Percentiles rank a stretch among this genome's conserved stretches.
phyloP scores from a whole-genome alignment of 805 yeast genomes.

The Candida tallmaniae region DNA sequence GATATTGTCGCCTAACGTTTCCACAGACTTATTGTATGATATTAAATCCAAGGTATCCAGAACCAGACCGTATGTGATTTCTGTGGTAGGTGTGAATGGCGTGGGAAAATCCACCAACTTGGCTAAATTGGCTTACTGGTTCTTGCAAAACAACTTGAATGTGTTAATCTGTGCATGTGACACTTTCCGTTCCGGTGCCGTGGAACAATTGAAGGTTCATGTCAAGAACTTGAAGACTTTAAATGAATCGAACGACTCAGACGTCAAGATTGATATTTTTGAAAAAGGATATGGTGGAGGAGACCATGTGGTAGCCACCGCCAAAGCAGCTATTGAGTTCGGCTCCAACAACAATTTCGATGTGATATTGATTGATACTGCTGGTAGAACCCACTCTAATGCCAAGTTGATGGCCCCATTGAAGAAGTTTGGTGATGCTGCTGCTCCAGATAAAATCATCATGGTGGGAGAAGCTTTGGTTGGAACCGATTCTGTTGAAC shows the following conservation, averaged over 20 bases:
- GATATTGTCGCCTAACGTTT: conserved; percentile 85
- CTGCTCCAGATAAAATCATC: conserved; percentile 91
- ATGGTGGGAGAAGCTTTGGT: conserved; percentile 99
- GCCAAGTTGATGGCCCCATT: conserved; percentile 92
- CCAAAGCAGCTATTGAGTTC: conserved; percentile 80
- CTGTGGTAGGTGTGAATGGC: conserved; percentile 97
- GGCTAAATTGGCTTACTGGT: conserved; percentile 94
- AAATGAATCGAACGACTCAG: conserved; percentile 45
- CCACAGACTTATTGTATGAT: conserved; percentile 80
- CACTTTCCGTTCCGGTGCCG: conserved; percentile 97
- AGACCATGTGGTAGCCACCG: conserved; percentile 88
- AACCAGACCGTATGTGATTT: conserved; percentile 79
- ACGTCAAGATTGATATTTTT: conserved; percentile 63
- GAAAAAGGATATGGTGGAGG: conserved; percentile 97
- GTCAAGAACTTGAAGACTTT: conserved; percentile 76
- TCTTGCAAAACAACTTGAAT: conserved; percentile 79
- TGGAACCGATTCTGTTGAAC: conserved; percentile 95
- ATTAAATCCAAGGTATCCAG: conserved; percentile 43
- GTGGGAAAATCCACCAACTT: conserved; percentile 96
- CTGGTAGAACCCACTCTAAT: conserved; percentile 96
- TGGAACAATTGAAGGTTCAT: conserved; percentile 94
- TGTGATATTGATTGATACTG: conserved; percentile 91
- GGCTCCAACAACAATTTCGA: conserved; percentile 71
- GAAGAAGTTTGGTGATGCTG: conserved; percentile 92
- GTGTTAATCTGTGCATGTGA: conserved; percentile 95